Conservation (phyloP, 2,329 filamentous ascomycete species). For the Penicillium sp. region DNA sequence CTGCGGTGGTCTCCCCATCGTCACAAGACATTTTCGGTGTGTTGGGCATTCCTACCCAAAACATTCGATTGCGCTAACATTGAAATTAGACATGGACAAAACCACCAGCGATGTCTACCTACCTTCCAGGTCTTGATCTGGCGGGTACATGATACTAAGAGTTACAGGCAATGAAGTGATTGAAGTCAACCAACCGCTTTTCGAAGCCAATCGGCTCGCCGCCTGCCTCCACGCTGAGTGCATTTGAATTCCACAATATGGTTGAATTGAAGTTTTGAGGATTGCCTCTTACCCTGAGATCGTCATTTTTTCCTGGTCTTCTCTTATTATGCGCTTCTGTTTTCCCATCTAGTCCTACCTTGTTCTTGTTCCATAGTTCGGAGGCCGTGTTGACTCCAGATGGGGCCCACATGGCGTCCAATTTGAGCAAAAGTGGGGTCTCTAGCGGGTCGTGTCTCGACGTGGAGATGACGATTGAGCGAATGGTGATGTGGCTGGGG, state of each 20-base stretch:
- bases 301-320: slow-evolving; percentile 14
- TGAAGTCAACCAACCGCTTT: background rate
- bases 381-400: background rate
- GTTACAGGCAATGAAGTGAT: background rate
- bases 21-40: slow-evolving; percentile 13
- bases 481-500: background rate
- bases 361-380: slow-evolving; percentile 15
- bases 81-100: slow-evolving; percentile 11
- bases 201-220: background rate
- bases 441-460: background rate
- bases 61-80: background rate
- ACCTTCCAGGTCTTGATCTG: slow-evolving; percentile 1
- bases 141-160: slow-evolving; percentile 9
- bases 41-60: background rate
- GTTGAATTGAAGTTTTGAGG: slow-evolving; percentile 2
- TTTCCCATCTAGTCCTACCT: slow-evolving; percentile 4
- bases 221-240: background rate
- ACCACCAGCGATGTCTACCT: slow-evolving; percentile 14
- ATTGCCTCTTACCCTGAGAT: background rate
- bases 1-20: slow-evolving; percentile 7
- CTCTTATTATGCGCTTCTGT: background rate
- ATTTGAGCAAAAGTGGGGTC: background rate
- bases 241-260: slow-evolving; percentile 1
- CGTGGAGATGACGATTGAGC: background rate
- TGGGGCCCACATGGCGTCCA: background rate